Evolutionary conservation across 2,329 filamentous ascomycete genomes (phyloP).

Genomic region (Cladophialophora immunda): DNA sequence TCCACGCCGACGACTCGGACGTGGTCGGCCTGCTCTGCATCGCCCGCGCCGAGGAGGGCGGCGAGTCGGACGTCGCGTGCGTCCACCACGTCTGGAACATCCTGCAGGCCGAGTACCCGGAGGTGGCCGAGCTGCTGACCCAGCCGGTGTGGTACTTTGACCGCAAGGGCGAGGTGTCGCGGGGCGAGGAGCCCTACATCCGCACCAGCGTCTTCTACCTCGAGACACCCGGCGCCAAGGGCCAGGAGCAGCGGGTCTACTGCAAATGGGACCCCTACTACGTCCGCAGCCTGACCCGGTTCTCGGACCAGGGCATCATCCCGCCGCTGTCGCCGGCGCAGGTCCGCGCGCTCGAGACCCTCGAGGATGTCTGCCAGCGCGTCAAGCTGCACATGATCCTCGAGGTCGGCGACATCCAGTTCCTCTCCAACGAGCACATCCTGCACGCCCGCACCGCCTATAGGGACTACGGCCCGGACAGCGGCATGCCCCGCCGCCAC

Average conservation of each 20-base stretch:
- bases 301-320: conserved; percentile 76
- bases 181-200: conserved; percentile 78
- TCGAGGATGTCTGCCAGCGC: conserved; percentile 78
- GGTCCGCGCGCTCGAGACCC: conserved; percentile 70
- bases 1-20: conserved; percentile 84
- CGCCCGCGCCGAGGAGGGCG: conserved; percentile 79
- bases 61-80: conserved; percentile 82
- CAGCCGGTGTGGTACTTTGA: conserved; percentile 91
- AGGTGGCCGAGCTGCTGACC: conserved; percentile 78
- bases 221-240: conserved; percentile 64
- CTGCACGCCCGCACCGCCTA: conserved; percentile 85
- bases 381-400: conserved; percentile 84
- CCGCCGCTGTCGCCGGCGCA: conserved; percentile 76
- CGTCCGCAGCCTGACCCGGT: conserved; percentile 76
- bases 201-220: conserved; percentile 77
- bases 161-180: conserved; percentile 82
- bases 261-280: conserved; percentile 94
- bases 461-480: conserved; percentile 69
- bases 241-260: conserved; percentile 66
- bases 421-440: conserved; percentile 80
- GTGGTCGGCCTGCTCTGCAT: conserved; percentile 85
- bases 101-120: conserved; percentile 76
- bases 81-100: conserved; percentile 84
- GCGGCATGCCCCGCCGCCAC: conserved; percentile 67
- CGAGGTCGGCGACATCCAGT: conserved; percentile 88